Evolutionary conservation across 2,329 filamentous ascomycete species (phyloP).

Genomic region (Aspergillus persii): DNA sequence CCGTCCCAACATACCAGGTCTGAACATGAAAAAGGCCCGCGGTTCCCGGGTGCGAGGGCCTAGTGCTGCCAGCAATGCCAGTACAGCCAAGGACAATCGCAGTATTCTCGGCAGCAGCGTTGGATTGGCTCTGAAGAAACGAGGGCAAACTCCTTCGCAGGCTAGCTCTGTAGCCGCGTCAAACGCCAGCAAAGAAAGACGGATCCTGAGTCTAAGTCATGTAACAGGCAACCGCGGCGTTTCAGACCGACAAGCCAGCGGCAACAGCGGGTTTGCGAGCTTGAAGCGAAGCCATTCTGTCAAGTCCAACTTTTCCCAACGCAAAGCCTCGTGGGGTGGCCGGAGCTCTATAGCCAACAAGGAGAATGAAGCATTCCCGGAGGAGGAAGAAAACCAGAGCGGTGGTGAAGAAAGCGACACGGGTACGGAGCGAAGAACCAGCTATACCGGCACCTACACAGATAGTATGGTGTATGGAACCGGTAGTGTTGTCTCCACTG

Average conservation of each 20-base stretch:
- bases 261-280: slow-evolving; percentile 49
- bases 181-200: slow-evolving; percentile 58
- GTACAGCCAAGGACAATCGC: slow-evolving; percentile 33
- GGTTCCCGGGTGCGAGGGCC: slow-evolving; percentile 40
- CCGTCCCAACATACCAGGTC: slow-evolving; percentile 53
- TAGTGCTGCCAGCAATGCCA: slow-evolving; percentile 35
- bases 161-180: slow-evolving; percentile 45
- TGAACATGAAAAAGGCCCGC: slow-evolving; percentile 53
- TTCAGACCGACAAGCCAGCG: slow-evolving; percentile 32
- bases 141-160: slow-evolving; percentile 44
- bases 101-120: slow-evolving; percentile 43
- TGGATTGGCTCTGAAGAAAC: slow-evolving; percentile 52
- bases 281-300: slow-evolving; percentile 78
- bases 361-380: slow-evolving; percentile 63
- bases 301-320: slow-evolving; percentile 58
- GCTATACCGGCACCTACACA: slow-evolving; percentile 42
- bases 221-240: slow-evolving; percentile 68
- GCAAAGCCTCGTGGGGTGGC: slow-evolving; percentile 70
- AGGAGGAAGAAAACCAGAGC: slow-evolving; percentile 57
- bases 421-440: slow-evolving; percentile 45
- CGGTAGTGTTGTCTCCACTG: slow-evolving; percentile 40
- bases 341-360: slow-evolving; percentile 50
- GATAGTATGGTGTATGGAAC: slow-evolving; percentile 43
- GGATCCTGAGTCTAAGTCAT: slow-evolving; percentile 88
- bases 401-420: slow-evolving; percentile 51